Base-by-base conservation (phyloP, 1,139 yeast genomes). In the Blastobotrys serpentis region DNA sequence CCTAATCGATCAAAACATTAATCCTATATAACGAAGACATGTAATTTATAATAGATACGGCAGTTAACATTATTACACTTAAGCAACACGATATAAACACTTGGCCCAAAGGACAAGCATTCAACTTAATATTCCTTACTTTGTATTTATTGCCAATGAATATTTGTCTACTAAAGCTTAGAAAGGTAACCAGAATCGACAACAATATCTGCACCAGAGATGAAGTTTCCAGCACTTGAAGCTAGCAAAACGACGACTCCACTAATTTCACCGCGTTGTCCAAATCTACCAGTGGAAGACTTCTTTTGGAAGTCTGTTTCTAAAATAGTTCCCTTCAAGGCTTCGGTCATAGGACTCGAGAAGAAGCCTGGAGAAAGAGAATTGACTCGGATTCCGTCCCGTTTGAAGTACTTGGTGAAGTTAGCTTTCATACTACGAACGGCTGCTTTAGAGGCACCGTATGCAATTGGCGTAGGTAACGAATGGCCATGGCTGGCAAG, bases 231-330 rank as follows among this genome's bases (percentile, higher is more conserved):
- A 4, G 95, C 95, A 61, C 84, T 81, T 16, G 86, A 77, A 3
- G 90, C 95, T 58, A 86, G 72, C 68, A 84, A 86, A 46, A 86
- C 71, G 67, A 85, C 85, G 4, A 90, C 89, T 49, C 95, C 95
- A 21, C 82, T 87, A 56, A 86, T 72, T 65, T 86, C 95, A 57
- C 79, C 78, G 13, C 90, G 77, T 45, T 77, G 67, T 43, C 84
- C 71, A 88, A 54, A 53, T 42, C 64, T 57, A 5, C 41, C 46
- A 25, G 41, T 32, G 5, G 37, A 16, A 19, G 34, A 41, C 26
- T 41, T 41, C 26, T 37, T 34, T n/a, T 18, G 30, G 21, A 42
- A 25, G 11, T 23, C 38, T 33, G 33, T 34, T n/a, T 42, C 34
- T 21, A 25, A 26, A 16, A 42, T 23, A 1, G 32, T 49, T 39